These are phyloP conservation scores for Acanthamoeba sp. DNA, from an alignment of 208 protist species.

Conservation along the genomic window DNA sequence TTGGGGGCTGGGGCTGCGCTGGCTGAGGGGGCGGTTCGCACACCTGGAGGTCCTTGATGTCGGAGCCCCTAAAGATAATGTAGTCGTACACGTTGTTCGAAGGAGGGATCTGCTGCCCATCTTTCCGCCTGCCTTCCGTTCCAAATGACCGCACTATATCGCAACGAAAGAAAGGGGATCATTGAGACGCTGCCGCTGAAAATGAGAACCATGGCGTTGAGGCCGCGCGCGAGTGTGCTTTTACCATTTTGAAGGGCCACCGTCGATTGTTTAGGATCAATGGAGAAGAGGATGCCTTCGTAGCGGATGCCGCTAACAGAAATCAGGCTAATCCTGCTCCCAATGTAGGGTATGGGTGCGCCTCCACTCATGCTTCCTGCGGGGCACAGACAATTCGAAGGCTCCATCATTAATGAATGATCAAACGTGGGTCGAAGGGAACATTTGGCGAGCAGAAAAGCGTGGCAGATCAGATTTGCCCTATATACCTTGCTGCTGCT, in stretches of 20 bases:
- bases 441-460: too few relatives aligned
- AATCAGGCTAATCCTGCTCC: constrained; percentile 81
- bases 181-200: not conserved
- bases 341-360: constrained; percentile 55
- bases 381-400: not conserved
- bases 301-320: constrained; percentile 87
- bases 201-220: too few relatives aligned
- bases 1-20: not conserved
- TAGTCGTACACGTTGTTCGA: constrained; percentile 87
- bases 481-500: too few relatives aligned
- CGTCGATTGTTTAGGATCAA: constrained; percentile 86
- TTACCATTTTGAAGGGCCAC: constrained; percentile 87
- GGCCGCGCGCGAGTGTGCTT: too few relatives aligned
- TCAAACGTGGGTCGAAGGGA: too few relatives aligned
- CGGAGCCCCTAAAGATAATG: constrained; percentile 89
- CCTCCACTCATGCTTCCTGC: not conserved
- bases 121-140: constrained; percentile 84
- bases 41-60: constrained; percentile 89
- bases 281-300: constrained; percentile 89
- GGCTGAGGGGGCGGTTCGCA: constrained; percentile 78
- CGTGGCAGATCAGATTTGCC: too few relatives aligned
- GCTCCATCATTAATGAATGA: not conserved
- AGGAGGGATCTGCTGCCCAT: constrained; percentile 80
- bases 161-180: not conserved
- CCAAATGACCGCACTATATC: constrained; percentile 86